These are phyloP conservation scores for Cymbidium sinense DNA, from an alignment of 106 monocot species.

Conservation along the genomic window DNA sequence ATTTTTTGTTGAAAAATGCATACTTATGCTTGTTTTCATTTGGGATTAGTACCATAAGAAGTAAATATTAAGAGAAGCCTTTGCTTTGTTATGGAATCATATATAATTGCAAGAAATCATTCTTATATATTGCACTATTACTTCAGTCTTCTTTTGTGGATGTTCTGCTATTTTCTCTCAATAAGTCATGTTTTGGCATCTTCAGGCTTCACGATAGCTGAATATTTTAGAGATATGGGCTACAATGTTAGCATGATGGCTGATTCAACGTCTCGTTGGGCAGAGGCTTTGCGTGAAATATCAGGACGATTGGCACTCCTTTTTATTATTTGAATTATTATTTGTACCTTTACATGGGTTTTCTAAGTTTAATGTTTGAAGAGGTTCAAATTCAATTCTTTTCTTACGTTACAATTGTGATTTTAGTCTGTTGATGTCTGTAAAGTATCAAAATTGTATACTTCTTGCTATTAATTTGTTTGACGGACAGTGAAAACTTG, in stretches of 20 bases:
- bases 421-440: neutral
- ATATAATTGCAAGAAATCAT: neutral
- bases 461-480: neutral
- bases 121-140: neutral
- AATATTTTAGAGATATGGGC: slow-evolving; percentile 99
- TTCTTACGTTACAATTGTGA: neutral
- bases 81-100: neutral
- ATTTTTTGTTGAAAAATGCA: neutral
- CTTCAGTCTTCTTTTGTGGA: neutral
- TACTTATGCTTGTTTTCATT: neutral
- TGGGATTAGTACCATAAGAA: neutral
- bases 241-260: slow-evolving; percentile 99
- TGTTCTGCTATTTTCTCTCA: neutral
- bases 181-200: neutral
- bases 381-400: neutral
- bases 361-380: neutral
- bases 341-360: neutral
- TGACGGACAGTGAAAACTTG: neutral
- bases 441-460: neutral
- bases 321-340: neutral
- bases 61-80: neutral
- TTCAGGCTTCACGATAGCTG: slow-evolving; percentile 94
- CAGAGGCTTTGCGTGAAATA: slow-evolving; percentile 99
- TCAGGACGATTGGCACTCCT: slow-evolving; percentile 87
- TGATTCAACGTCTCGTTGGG: slow-evolving; percentile 99